Evolutionary conservation across 495 filamentous ascomycete genomes (phyloP).

Genomic region (Thozetella sp.): DNA sequence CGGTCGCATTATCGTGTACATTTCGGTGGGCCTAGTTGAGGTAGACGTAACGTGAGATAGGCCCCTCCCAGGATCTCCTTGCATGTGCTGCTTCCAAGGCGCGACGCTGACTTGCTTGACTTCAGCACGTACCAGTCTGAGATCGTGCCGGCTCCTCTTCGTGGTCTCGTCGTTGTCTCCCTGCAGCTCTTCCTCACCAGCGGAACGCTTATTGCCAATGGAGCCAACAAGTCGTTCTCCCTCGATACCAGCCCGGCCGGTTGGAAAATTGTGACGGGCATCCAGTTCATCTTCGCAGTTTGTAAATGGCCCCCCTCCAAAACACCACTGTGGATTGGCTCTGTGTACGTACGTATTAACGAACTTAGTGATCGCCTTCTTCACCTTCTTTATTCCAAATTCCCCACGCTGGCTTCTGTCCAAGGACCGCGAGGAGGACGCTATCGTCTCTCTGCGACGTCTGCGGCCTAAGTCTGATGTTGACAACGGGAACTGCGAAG

Average conservation of each 20-base stretch:
- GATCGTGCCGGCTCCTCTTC: not conserved
- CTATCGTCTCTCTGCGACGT: conserved; percentile 9
- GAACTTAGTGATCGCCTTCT: not conserved
- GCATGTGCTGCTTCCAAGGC: too few species aligned
- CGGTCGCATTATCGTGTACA: conserved; percentile 1
- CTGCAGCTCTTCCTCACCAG: conserved; percentile 3
- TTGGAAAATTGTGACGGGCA: conserved; percentile 3
- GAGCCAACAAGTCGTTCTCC: not conserved
- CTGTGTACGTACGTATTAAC: not conserved
- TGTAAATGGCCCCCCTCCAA: not conserved
- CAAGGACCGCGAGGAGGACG: conserved; percentile 17
- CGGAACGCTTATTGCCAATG: not conserved
- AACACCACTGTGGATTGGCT: not conserved
- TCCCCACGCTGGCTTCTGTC: conserved; percentile 18
- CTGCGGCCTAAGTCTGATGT: conserved; percentile 9
- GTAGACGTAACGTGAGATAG: conserved; percentile 1
- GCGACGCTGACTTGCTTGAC: not conserved
- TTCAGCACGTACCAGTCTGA: conserved; percentile 2
- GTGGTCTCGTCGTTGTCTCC: conserved; percentile 1
- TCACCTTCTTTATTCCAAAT: conserved; percentile 6
- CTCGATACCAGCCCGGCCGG: not conserved
- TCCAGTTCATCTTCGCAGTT: conserved; percentile 5
- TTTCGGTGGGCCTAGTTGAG: conserved; percentile 1
- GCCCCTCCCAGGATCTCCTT: not conserved
- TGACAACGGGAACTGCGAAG: conserved; percentile 14